Base-by-base conservation (phyloP, 768 basidiomycete species). In the Atractiella rhizophila region DNA sequence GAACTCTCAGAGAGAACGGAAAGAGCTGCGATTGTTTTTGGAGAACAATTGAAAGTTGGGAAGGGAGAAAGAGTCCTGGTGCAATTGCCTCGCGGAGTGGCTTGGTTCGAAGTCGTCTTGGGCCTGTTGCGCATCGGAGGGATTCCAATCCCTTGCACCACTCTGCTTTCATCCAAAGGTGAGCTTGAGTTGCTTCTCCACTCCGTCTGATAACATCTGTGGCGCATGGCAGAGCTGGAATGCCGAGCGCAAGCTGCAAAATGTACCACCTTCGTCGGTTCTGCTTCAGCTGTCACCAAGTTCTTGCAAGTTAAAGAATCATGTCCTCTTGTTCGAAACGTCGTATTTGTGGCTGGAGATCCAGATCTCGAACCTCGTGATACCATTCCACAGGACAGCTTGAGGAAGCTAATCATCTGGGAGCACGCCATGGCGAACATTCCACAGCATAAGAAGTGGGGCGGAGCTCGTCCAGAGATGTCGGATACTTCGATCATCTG, bases 61-160 rank as follows among this genome's bases (percentile, higher is more conserved):
- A 48, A 48, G 37, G 49, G 49, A 4, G 49, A 51, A 16, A 47
- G 45, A 4, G 46, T 48, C 12, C 26, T 48, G 26, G 32, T 50
- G 3, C 47, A 48, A 25, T 35, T 46, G 0, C 44, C 44, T 2
- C 31, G 47, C 3, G 28, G 43, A 6, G 9, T 13, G 8, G 46
- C 46, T 26, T 49, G 36, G 36, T 47, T 35, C 36, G n/a, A 40
- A 18, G 42, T 38, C 7, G 20, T 48, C 4, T 42, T 43, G n/a
- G 49, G 47, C 0, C 20, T 51, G 5, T 20, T 33, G 30, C 33
- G 49, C 3, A 28, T 48, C 20, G 49, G 49, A 4, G 47, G 42
- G 1, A 35, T 51, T 1, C 27, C 47, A 0, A 25, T 41, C 2
- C 49, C 49, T 4, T 44, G 47, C 2, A 51, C 49, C 4, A 39